These are phyloP conservation scores for Talinum fruticosum DNA, from an alignment of 148 eudicot genomes.

Conservation along the genomic window DNA sequence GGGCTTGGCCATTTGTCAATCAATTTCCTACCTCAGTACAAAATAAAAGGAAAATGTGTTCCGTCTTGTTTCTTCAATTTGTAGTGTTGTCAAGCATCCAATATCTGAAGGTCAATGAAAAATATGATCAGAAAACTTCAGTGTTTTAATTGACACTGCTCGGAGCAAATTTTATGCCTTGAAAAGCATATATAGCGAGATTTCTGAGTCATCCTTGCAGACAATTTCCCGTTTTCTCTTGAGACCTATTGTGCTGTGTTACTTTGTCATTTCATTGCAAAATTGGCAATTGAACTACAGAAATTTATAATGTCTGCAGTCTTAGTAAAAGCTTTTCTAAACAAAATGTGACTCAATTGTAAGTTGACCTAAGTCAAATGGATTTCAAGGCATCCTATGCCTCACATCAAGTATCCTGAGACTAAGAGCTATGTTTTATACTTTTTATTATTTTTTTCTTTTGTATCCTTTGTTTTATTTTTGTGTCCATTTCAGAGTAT, in stretches of 20 bases:
- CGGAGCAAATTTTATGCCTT: background rate
- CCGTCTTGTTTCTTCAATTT: background rate
- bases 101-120: background rate
- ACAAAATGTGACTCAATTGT: background rate
- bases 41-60: no score
- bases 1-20: background rate
- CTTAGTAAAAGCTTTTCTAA: background rate
- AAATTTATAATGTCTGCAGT: background rate
- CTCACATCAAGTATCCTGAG: background rate
- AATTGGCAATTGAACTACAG: background rate
- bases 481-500: background rate
- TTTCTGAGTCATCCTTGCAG: background rate
- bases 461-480: background rate
- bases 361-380: background rate
- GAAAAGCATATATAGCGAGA: background rate
- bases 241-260: background rate
- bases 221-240: background rate
- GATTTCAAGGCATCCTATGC: background rate
- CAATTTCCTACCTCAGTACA: no score
- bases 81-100: background rate
- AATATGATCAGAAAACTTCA: background rate
- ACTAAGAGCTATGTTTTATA: background rate
- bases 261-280: background rate
- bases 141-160: background rate
- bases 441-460: background rate